phyloP scores from a whole-genome alignment of 2,329 filamentous ascomycete species.

The Penicillium freii region DNA sequence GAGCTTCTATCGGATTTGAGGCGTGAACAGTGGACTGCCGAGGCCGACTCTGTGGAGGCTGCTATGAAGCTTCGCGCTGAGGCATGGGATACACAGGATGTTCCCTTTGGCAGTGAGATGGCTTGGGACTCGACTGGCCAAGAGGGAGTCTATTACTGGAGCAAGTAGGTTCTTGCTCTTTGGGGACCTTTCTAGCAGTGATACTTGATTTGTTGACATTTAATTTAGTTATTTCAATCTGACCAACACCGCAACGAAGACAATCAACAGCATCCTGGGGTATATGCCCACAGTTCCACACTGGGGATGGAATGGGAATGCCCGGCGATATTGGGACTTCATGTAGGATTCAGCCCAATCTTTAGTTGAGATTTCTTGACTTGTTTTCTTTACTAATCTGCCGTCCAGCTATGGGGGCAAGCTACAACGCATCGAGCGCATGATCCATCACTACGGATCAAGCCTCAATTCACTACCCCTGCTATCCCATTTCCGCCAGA shows the following conservation, averaged over 20 bases:
- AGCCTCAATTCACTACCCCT: slow-evolving; percentile 58
- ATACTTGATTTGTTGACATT: neutral
- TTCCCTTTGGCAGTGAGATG: slow-evolving; percentile 61
- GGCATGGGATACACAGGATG: slow-evolving; percentile 51
- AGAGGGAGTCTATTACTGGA: slow-evolving; percentile 62
- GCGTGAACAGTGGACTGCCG: neutral
- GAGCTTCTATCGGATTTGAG: slow-evolving; percentile 36
- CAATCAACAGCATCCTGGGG: neutral
- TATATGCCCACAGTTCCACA: neutral
- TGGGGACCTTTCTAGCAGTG: neutral
- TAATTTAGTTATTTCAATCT: neutral
- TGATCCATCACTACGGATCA: slow-evolving; percentile 62
- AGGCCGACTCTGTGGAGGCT: neutral
- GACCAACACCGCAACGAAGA: neutral
- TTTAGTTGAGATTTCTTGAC: neutral
- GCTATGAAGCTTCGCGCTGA: slow-evolving; percentile 40
- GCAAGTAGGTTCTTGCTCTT: slow-evolving; percentile 35
- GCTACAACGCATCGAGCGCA: slow-evolving; percentile 42
- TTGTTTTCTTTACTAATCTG: neutral
- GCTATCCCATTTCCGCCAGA: slow-evolving; percentile 52
- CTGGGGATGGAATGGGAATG: neutral
- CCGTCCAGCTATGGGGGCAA: neutral
- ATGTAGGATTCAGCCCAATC: neutral
- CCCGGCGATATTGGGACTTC: neutral
- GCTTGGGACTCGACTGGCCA: slow-evolving; percentile 63